Conservation (phyloP, 1,284 basidiomycete species). For the Dichomitus squalens region DNA sequence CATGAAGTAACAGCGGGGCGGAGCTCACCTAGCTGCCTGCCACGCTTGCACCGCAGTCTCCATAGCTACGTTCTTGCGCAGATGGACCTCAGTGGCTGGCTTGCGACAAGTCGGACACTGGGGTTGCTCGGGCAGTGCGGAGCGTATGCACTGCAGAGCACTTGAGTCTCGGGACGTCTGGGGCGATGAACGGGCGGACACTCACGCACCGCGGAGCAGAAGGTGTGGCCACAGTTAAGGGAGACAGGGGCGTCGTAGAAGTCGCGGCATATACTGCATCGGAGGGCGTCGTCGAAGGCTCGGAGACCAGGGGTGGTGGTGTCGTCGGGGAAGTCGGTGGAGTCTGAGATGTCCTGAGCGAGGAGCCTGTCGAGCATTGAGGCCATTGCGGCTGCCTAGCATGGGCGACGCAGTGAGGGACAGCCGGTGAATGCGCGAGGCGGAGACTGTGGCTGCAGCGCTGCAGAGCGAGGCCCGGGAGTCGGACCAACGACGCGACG, state of each 20-base stretch:
- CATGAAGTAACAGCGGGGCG: too few species aligned
- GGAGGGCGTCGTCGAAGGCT: conserved; percentile 60
- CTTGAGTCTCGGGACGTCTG: not conserved
- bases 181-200: not conserved
- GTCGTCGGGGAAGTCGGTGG: conserved; percentile 62
- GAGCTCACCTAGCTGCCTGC: conserved; percentile 61
- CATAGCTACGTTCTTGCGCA: conserved; percentile 59
- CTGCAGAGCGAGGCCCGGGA: too few species aligned
- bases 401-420: not conserved
- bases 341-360: conserved; percentile 53
- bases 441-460: too few species aligned
- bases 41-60: conserved; percentile 66
- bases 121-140: conserved; percentile 53
- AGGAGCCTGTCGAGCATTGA: conserved; percentile 12
- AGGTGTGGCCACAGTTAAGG: conserved; percentile 72
- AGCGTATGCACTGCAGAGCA: conserved; percentile 59
- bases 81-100: conserved; percentile 53
- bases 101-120: conserved; percentile 71
- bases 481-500: too few species aligned
- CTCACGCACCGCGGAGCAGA: conserved; percentile 69
- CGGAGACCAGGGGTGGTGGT: conserved; percentile 52
- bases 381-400: not conserved
- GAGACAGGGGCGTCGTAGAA: conserved; percentile 71
- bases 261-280: conserved; percentile 74
- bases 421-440: not conserved